phyloP scores from a whole-genome alignment of 106 monocot genomes.

The Acorus calamus region DNA sequence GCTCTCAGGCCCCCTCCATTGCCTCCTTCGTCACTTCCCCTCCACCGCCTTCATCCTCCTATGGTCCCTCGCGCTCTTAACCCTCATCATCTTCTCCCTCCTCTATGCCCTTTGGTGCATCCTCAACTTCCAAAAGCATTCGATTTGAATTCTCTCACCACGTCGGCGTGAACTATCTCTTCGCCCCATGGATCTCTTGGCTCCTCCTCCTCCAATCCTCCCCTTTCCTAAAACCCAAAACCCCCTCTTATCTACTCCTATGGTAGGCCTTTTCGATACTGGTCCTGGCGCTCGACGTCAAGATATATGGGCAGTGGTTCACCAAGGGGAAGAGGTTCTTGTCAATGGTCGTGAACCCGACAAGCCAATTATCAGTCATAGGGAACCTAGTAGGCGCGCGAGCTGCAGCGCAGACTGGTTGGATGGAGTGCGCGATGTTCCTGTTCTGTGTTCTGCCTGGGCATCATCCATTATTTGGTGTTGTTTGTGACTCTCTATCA shows the following conservation, averaged over 20 bases:
- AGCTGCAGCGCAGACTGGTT: constrained; percentile 35
- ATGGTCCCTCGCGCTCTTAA: constrained; percentile 30
- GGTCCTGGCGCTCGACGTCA: constrained; percentile 37
- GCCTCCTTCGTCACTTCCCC: constrained; percentile 15
- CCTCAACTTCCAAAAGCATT: constrained; percentile 23
- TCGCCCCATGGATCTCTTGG: constrained; percentile 47
- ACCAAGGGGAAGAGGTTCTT: constrained; percentile 32
- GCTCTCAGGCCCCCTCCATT: not conserved
- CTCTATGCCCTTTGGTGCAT: constrained; percentile 33
- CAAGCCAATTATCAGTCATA: constrained; percentile 44
- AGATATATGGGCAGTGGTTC: constrained; percentile 48
- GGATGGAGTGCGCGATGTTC: constrained; percentile 40
- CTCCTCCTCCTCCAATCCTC: constrained; percentile 35
- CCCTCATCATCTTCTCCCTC: constrained; percentile 23
- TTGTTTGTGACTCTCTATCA: constrained; percentile 48
- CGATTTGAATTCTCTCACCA: constrained; percentile 39
- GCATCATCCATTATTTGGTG: constrained; percentile 41
- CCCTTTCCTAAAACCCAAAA: constrained; percentile 16
- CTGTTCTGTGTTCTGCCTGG: constrained; percentile 35
- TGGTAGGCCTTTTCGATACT: constrained; percentile 27
- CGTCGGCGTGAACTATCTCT: constrained; percentile 49
- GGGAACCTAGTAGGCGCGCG: constrained; percentile 36
- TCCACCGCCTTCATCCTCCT: constrained; percentile 31
- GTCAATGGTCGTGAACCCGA: constrained; percentile 41
- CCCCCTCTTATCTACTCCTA: constrained; percentile 14